A percentile compares a stretch with the other conserved stretches of the same genome.
These are phyloP conservation scores for Ustilago trichophora DNA, from an alignment of 1,284 basidiomycete species.

Conservation along the genomic window DNA sequence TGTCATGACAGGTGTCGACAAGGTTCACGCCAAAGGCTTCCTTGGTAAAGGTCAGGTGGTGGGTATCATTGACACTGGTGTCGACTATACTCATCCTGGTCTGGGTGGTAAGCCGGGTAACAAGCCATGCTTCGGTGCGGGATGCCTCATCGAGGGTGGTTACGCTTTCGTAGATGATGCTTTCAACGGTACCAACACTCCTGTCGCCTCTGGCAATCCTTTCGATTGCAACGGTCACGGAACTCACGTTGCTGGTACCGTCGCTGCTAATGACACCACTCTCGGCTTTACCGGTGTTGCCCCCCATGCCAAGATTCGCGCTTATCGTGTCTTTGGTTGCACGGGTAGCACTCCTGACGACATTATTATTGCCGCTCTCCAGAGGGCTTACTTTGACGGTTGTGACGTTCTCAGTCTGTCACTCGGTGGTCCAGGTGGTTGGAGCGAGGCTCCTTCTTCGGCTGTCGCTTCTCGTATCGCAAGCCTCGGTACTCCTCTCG, in stretches of 20 bases:
- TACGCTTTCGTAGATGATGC: conserved; percentile 63
- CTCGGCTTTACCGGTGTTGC: conserved; percentile 56
- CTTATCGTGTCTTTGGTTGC: conserved; percentile 69
- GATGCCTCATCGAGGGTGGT: conserved; percentile 47
- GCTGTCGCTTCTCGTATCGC: conserved; percentile 40
- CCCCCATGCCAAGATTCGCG: conserved; percentile 52
- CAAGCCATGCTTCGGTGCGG: conserved; percentile 50
- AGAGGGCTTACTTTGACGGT: conserved; percentile 60
- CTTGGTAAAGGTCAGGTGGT: conserved; percentile 72
- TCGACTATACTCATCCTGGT: conserved; percentile 74
- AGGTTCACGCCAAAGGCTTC: conserved; percentile 71
- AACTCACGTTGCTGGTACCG: conserved; percentile 75
- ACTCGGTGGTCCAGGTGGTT: conserved; percentile 69
- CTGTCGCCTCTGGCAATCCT: conserved; percentile 67
- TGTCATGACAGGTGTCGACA: conserved; percentile 68
- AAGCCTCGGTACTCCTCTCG: conserved; percentile 42
- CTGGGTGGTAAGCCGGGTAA: conserved; percentile 70
- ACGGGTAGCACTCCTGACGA: conserved; percentile 63
- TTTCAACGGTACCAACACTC: conserved; percentile 64
- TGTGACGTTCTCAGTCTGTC: conserved; percentile 74
- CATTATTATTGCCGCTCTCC: conserved; percentile 67
- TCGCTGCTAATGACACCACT: conserved; percentile 71
- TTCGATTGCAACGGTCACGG: conserved; percentile 67
- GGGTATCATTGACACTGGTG: conserved; percentile 70
- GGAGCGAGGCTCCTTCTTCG: conserved; percentile 33